Evolutionary conservation across 345 rosid genomes (phyloP).

Genomic region (Eutrema japonicum): DNA sequence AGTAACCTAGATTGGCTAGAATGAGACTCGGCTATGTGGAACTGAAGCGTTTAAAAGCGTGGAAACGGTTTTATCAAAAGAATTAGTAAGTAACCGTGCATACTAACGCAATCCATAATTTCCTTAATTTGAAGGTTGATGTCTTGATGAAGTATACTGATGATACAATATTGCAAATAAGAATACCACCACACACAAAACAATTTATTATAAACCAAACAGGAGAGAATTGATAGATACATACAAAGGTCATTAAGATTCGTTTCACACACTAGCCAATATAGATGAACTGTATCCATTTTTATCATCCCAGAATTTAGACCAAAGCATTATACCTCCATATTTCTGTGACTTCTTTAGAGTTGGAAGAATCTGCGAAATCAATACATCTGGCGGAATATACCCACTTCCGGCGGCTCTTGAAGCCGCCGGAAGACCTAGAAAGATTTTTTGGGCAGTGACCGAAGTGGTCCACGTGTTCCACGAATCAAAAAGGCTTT

Average conservation of each 20-base stretch:
- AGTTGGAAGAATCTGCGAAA: constrained; percentile 50
- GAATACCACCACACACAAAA: constrained; percentile 4
- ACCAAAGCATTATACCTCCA: constrained; percentile 75
- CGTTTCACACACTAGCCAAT: constrained; percentile 44
- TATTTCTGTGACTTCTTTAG: constrained; percentile 53
- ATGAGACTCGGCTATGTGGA: too few relatives aligned
- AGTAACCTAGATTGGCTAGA: too few relatives aligned
- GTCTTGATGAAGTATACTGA: background rate
- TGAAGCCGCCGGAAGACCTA: constrained; percentile 65
- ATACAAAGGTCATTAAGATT: constrained; percentile 15
- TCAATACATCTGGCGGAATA: constrained; percentile 50
- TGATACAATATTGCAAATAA: background rate
- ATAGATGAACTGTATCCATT: constrained; percentile 60
- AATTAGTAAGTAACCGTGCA: background rate
- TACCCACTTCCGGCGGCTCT: constrained; percentile 63
- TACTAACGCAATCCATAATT: background rate
- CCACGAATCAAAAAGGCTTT: constrained; percentile 54
- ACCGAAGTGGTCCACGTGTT: constrained; percentile 58
- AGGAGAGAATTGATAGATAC: constrained; percentile 1
- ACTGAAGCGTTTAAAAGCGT: too few relatives aligned
- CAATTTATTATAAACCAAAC: constrained; percentile 14
- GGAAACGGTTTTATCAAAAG: too few relatives aligned
- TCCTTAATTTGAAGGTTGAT: constrained; percentile 7
- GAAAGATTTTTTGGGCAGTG: constrained; percentile 44
- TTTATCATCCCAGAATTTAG: constrained; percentile 57